Evolutionary conservation across 2,329 filamentous ascomycete species (phyloP).

Genomic region (Purpureocillium takamizusanense): DNA sequence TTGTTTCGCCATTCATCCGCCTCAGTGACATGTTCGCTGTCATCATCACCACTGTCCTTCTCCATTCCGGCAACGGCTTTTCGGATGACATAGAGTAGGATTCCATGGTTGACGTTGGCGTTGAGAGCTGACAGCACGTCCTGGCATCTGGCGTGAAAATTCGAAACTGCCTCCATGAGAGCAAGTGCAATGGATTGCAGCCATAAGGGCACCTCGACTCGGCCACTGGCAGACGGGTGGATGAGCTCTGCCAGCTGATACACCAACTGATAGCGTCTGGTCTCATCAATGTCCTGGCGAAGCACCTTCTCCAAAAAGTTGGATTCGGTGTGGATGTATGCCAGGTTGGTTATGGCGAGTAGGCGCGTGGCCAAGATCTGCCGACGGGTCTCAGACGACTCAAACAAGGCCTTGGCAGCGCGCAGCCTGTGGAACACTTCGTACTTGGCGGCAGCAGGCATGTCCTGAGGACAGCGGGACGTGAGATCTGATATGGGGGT

Average conservation of each 20-base stretch:
- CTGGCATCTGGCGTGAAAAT: constrained; percentile 63
- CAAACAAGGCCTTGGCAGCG: constrained; percentile 69
- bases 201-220: constrained; percentile 59
- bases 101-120: constrained; percentile 91
- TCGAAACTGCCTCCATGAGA: constrained; percentile 77
- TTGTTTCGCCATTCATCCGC: constrained; percentile 85
- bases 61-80: constrained; percentile 82
- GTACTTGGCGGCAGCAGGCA: constrained; percentile 68
- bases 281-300: constrained; percentile 81
- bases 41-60: constrained; percentile 40
- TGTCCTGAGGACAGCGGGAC: constrained; percentile 45
- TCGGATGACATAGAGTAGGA: constrained; percentile 84
- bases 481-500: constrained; percentile 49
- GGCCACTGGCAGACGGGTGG: constrained; percentile 67
- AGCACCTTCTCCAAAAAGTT: constrained; percentile 82
- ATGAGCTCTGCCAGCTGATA: constrained; percentile 91
- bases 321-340: constrained; percentile 76
- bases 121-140: constrained; percentile 89
- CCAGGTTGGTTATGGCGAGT: constrained; percentile 81
- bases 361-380: constrained; percentile 73
- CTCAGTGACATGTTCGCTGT: constrained; percentile 52
- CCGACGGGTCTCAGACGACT: constrained; percentile 57
- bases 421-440: constrained; percentile 79
- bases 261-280: constrained; percentile 76
- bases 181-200: constrained; percentile 76